Evolutionary conservation across 2,329 filamentous ascomycete species (phyloP), one percentile per base, ranked within the genome.

Genomic region (Sarocladiaceae sp.): DNA sequence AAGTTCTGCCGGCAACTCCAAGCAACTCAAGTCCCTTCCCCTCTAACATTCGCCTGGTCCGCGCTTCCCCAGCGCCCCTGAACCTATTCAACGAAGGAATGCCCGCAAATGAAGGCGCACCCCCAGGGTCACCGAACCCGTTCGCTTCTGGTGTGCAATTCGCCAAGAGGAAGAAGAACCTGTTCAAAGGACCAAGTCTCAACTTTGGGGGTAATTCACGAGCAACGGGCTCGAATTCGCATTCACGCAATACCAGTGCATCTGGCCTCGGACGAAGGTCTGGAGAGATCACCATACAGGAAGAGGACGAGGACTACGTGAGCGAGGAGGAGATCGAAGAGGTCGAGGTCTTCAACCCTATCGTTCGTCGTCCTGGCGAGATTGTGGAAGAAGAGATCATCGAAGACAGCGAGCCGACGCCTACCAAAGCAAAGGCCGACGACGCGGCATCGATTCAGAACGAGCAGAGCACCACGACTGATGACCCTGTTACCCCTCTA

Each of bases 1-100:
- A 97, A 71, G 88, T 97, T n/a, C 82, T 97, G 2, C 93, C 94
- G 1, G 89, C 90, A 0, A 96, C 92, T 0, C 93, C 93, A 0
- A 92, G 87, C 0, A 72, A 80, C 2, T 75, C 77, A 15, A 50
- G 28, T 28, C 74, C 82, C 1, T 96, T 97, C 61, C 92, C 93
- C 0, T 88, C 84, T 50, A 95, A 92, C 58, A 88, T 97, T 54
- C 86, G 93, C 2, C 76, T 97, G 12, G 89, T 93, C 1, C 83
- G 91, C 26, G 74, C 76, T 1, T 74, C 79, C 2, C 70, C 79
- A 0, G 73, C 78, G 10, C 70, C 78, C 0, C 62, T 80, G 20
- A 73, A 70, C 29, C 62, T 77, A 10, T 84, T 82, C 59, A 83
- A 83, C 55, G 83, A 86, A 61, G 76, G 74, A 15, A 77, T 82